Evolutionary conservation across 345 rosid species (phyloP), one percentile per base, ranked within the genome.

Genomic region (Pistacia integerrima): DNA sequence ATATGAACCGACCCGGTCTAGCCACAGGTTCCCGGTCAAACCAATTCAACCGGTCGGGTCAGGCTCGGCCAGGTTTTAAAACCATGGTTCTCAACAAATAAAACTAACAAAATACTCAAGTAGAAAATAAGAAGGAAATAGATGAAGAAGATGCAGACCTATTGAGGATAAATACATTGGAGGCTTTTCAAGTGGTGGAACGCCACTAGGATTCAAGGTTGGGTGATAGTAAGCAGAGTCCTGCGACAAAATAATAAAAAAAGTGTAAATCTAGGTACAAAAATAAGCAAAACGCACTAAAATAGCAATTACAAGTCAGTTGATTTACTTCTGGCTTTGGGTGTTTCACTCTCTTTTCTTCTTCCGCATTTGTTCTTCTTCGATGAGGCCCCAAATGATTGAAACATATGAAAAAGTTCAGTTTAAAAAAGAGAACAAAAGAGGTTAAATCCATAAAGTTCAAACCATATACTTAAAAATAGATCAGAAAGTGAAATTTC

Each of bases 141-240:
- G 57, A 20, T 28, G 22, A 18, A 13, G 59, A 77, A 55, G 30
- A 80, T 81, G 78, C 71, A 77, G 62, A 89, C 96, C 99, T 85
- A 95, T 90, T 7, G 97, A 90, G 67, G 99, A 92, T 71, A 91
- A 87, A 75, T 92, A 96, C 98, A 92, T 91, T 5, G 97, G 99
- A 70, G 97, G 98, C 80, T 96, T 96, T 82, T 98, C 99, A 52
- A 98, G 99, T 48, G 98, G 99, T 55, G 99, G 98, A 54, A 97
- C 98, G 25, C 99, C 99, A 16, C 97, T 91, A 2, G 99, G 99
- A 87, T 96, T 96, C 81, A 96, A 82, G 3, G 98, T 91, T 69
- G 99, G 97, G 72, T 93, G 99, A 84, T 90, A 96, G 75, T 96
- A 96, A 70, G 93, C 98, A 79, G 99, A 96, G 86, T 93, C 99